Conservation (phyloP, 176 grass and related monocot genomes). For the Avena sativa region DNA sequence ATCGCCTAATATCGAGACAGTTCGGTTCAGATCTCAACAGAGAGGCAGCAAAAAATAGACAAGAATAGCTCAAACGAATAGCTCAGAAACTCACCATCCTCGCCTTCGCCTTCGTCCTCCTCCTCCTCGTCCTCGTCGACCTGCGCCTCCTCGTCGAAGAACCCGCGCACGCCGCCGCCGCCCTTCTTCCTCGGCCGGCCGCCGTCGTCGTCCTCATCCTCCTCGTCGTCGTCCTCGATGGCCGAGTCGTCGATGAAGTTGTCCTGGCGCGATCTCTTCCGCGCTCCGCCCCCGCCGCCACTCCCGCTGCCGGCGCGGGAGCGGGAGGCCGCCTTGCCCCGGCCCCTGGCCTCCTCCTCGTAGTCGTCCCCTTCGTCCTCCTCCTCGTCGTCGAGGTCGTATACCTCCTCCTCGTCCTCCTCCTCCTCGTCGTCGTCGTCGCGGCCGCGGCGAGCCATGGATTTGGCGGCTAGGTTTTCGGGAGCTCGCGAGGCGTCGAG, state of each 20-base stretch:
- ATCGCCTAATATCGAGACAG: conserved; percentile 2
- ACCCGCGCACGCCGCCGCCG: conserved; percentile 72
- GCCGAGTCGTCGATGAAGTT: conserved; percentile 93
- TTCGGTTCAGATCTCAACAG: conserved; percentile 37
- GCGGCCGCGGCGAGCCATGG: conserved; percentile 72
- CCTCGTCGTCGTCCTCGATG: conserved; percentile 89
- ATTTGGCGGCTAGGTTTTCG: conserved; percentile 62
- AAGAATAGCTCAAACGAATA: not conserved
- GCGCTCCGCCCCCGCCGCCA: conserved; percentile 25
- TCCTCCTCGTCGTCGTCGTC: conserved; percentile 55
- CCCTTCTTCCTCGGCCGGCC: conserved; percentile 53
- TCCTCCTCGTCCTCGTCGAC: conserved; percentile 93
- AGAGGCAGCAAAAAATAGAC: not conserved
- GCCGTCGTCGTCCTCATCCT: conserved; percentile 78
- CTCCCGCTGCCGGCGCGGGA: conserved; percentile 34
- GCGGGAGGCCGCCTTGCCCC: conserved; percentile 50
- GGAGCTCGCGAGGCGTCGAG: conserved; percentile 26
- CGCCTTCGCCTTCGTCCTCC: conserved; percentile 93
- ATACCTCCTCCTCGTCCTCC: conserved; percentile 62
- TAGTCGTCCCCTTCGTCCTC: conserved; percentile 62
- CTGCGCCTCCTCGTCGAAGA: conserved; percentile 84
- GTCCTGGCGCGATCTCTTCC: conserved; percentile 69
- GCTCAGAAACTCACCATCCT: conserved; percentile 64
- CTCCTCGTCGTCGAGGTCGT: conserved; percentile 72
- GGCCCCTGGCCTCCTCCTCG: conserved; percentile 59